Conservation (phyloP, 2,329 filamentous ascomycete species). For the Calonectria pteridis region DNA sequence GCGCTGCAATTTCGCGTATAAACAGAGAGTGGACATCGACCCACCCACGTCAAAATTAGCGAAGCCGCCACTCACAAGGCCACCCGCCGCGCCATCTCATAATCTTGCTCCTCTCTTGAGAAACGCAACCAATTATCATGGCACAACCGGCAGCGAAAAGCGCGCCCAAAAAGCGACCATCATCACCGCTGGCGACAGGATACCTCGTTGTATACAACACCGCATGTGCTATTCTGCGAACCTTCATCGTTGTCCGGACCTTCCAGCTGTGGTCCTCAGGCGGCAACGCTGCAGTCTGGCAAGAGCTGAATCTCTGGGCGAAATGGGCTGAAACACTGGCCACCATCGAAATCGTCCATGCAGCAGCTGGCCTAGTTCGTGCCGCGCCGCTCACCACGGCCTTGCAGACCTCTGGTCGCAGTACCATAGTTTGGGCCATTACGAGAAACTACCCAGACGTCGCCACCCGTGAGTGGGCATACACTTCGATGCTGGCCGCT, state of each 20-base stretch:
- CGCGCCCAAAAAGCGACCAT: neutral
- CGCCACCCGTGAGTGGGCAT: constrained; percentile 27
- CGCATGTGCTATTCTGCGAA: constrained; percentile 24
- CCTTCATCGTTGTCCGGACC: constrained; percentile 23
- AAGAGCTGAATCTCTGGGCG: constrained; percentile 27
- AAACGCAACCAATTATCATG: neutral
- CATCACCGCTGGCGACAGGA: neutral
- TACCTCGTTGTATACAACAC: constrained; percentile 37
- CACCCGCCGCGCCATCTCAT: neutral
- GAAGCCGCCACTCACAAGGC: neutral
- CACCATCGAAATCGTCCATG: constrained; percentile 30
- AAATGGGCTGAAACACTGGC: constrained; percentile 38
- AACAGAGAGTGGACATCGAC: neutral
- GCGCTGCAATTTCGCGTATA: neutral
- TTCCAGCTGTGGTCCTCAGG: constrained; percentile 21
- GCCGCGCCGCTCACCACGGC: constrained; percentile 35
- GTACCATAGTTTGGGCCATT: constrained; percentile 42
- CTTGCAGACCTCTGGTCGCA: constrained; percentile 36
- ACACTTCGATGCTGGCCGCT: constrained; percentile 35
- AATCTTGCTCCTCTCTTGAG: neutral
- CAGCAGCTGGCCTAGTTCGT: constrained; percentile 29
- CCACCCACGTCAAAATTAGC: constrained; percentile 5
- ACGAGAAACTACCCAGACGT: constrained; percentile 38
- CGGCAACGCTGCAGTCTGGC: constrained; percentile 34
- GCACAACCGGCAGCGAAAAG: neutral